These are phyloP conservation scores for Phytophthora sp. DNA, from an alignment of 352 stramenopile genomes.

Conservation along the genomic window DNA sequence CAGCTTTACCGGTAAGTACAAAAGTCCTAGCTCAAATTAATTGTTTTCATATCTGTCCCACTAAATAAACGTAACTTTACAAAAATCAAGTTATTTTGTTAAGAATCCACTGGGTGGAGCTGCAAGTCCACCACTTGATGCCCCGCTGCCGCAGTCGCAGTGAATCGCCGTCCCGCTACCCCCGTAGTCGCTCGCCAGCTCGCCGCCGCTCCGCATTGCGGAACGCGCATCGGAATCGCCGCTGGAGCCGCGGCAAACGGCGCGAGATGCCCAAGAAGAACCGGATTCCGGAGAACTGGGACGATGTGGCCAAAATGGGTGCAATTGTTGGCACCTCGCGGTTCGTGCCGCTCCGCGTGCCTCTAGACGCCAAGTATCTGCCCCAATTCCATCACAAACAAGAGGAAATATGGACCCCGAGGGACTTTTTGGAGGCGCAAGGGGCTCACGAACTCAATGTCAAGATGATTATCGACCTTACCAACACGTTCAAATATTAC, in stretches of 20 bases:
- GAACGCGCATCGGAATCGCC: slow-evolving; percentile 13
- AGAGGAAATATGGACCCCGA: slow-evolving; percentile 63
- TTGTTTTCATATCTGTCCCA: too few species aligned
- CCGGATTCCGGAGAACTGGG: slow-evolving; percentile 81
- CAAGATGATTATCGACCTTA: slow-evolving; percentile 81
- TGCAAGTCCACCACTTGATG: background rate
- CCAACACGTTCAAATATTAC: slow-evolving; percentile 89
- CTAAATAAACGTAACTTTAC: too few species aligned
- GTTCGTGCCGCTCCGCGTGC: slow-evolving; percentile 76
- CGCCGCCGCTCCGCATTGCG: slow-evolving; percentile 9
- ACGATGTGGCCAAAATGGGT: slow-evolving; percentile 80
- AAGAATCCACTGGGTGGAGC: slow-evolving; percentile 8
- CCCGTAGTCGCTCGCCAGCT: slow-evolving; percentile 9
- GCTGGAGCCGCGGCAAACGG: background rate
- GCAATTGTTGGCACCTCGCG: slow-evolving; percentile 52
- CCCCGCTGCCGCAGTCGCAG: slow-evolving; percentile 15
- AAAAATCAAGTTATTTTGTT: background rate
- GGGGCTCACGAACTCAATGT: slow-evolving; percentile 44
- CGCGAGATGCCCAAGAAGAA: slow-evolving; percentile 42
- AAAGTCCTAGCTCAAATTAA: too few species aligned
- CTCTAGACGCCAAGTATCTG: slow-evolving; percentile 70
- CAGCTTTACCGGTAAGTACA: too few species aligned
- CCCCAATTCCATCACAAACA: slow-evolving; percentile 41
- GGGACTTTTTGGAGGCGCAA: slow-evolving; percentile 60
- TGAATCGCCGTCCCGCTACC: slow-evolving; percentile 14